Base-by-base conservation (phyloP, 2,329 filamentous ascomycete species). In the Exophiala mesophila region DNA sequence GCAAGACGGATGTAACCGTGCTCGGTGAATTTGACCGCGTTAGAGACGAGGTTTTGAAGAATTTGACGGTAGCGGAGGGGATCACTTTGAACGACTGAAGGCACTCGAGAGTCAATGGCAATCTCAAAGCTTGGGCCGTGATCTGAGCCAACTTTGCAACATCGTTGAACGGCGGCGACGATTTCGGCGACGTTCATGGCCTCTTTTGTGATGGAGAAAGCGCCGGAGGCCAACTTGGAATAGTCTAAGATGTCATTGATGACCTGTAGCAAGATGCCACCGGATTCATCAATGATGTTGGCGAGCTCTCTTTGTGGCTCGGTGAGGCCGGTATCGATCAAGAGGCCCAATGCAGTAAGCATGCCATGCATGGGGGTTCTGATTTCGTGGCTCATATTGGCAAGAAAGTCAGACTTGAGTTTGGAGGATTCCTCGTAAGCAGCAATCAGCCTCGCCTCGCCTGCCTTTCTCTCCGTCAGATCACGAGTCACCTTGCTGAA, bases 171-270 rank as follows among this genome's bases (percentile, higher is more conserved):
- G 10, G 50, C 45, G 1, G 34, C 35, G 13, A 54, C 44, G 16
- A 54, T 37, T 10, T 48, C 42, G 15, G 42, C 24, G 20, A 52
- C 38, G 16, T 50, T 48, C 28, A 54, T 47, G 12, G 41, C 29
- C 17, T 66, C 55, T n/a, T 53, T 55, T 28, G 58, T 55, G 30
- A 80, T 62, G 49, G 69, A 66, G 44, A 81, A 62, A 21, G 73
- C 61, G 51, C 77, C 74, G 10, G 73, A 59, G 35, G 67, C 73
- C 39, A 82, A 67, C 51, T 81, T 82, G 7, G 78, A 80, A 55
- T 79, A 82, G 60, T 83, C 78, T n/a, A 82, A 67, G 33, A 83
- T 78, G 47, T 81, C 76, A 54, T 82, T 80, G 57, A 82, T 80
- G 36, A 82, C 71, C 49, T 76, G 73, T 13, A 82, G 61, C 16